These are phyloP conservation scores for Lineolata rhizophorae DNA, from an alignment of 495 filamentous ascomycete genomes.

Conservation along the genomic window DNA sequence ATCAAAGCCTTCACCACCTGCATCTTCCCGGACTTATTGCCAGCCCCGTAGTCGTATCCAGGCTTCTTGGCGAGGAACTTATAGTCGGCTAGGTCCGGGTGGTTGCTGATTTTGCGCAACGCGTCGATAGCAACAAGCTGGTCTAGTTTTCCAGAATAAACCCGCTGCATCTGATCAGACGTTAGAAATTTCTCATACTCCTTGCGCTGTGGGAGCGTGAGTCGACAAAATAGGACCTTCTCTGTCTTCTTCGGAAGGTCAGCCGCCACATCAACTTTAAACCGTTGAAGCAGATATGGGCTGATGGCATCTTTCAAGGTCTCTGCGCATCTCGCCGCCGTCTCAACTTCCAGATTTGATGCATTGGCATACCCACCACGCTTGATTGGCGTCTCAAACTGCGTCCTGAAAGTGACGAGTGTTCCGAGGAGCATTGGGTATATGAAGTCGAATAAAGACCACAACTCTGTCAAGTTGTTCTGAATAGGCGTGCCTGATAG, in stretches of 20 bases:
- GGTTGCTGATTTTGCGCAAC: constrained; percentile 91
- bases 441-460: constrained; percentile 93
- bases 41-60: constrained; percentile 49
- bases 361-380: constrained; percentile 87
- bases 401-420: constrained; percentile 64
- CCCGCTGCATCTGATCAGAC: constrained; percentile 61
- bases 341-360: constrained; percentile 76
- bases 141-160: constrained; percentile 50
- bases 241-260: constrained; percentile 91
- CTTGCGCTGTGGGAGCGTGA: constrained; percentile 52
- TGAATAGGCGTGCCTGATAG: constrained; percentile 94
- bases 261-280: constrained; percentile 82
- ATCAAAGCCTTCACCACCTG: constrained; percentile 69
- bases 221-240: constrained; percentile 83
- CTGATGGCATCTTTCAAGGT: constrained; percentile 79
- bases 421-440: constrained; percentile 90
- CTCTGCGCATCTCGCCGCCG: constrained; percentile 73
- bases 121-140: constrained; percentile 76
- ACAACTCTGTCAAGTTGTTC: constrained; percentile 89
- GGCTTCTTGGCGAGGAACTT: constrained; percentile 30
- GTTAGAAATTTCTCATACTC: constrained; percentile 61
- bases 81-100: constrained; percentile 68
- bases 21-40: constrained; percentile 77
- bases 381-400: constrained; percentile 83
- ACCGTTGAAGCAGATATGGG: constrained; percentile 76